Conservation (phyloP, 2,329 filamentous ascomycete genomes). For the Oidium heveae region DNA sequence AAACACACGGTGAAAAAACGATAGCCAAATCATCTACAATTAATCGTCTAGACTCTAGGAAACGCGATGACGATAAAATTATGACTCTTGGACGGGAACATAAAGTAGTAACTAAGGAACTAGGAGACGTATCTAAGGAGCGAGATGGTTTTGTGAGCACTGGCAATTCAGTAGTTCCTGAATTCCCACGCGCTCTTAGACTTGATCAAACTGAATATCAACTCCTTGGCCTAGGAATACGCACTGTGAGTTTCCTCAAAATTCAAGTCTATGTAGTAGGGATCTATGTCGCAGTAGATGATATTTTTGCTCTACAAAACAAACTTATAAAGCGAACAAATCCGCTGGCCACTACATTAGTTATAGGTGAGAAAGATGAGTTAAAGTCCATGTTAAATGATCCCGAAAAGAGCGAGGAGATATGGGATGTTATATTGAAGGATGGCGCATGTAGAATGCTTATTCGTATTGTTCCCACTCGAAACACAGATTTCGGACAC, state of each 20-base stretch:
- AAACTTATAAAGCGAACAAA: constrained; percentile 54
- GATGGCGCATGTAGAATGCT: constrained; percentile 45
- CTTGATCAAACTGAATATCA: constrained; percentile 40
- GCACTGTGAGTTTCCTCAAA: constrained; percentile 68
- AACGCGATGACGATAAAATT: constrained; percentile 8
- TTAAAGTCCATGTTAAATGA: constrained; percentile 47
- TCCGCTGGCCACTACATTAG: constrained; percentile 54
- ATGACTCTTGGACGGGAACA: constrained; percentile 11
- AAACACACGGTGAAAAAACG: not conserved
- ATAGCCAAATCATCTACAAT: not conserved
- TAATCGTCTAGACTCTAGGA: constrained; percentile 6
- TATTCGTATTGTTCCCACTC: constrained; percentile 67
- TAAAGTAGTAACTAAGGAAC: constrained; percentile 11
- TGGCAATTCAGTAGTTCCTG: constrained; percentile 12
- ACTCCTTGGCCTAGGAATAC: constrained; percentile 63
- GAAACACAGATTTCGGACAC: constrained; percentile 85
- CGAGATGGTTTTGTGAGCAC: constrained; percentile 15
- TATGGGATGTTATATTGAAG: constrained; percentile 49
- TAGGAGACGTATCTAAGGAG: constrained; percentile 15
- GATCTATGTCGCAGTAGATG: constrained; percentile 65
- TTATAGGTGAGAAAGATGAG: constrained; percentile 54
- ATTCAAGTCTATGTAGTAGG: constrained; percentile 92
- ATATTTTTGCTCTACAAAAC: constrained; percentile 58
- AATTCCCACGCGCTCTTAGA: constrained; percentile 11
- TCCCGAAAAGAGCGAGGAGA: constrained; percentile 36